These are phyloP conservation scores for Eutrema yunnanense DNA, from an alignment of 345 rosid genomes.

Conservation along the genomic window DNA sequence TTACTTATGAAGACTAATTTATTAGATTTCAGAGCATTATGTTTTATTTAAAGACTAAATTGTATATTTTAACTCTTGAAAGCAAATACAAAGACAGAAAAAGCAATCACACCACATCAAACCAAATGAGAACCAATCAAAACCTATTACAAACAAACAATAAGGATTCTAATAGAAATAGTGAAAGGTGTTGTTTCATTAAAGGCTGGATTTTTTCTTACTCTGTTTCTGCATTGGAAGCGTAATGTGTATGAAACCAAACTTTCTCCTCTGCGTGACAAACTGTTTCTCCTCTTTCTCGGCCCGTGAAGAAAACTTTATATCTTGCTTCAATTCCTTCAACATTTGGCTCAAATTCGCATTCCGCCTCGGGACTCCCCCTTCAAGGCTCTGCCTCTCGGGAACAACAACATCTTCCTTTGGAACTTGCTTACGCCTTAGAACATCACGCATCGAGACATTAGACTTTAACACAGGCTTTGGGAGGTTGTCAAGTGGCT, in stretches of 20 bases:
- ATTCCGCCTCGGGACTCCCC: constrained; percentile 43
- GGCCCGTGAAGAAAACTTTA: constrained; percentile 37
- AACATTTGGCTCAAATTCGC: constrained; percentile 89
- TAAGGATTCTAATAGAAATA: not conserved
- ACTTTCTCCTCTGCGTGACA: constrained; percentile 61
- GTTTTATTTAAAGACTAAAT: not conserved
- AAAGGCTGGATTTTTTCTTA: constrained; percentile 53
- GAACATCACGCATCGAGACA: constrained; percentile 91
- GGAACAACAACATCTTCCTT: constrained; percentile 39
- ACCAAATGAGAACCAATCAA: constrained; percentile 6
- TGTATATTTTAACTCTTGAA: not conserved
- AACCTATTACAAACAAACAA: constrained; percentile 5
- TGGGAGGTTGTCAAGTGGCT: constrained; percentile 24
- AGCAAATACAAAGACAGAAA: not conserved
- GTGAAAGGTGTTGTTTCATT: constrained; percentile 3
- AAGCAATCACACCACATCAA: constrained; percentile 15
- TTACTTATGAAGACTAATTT: not conserved
- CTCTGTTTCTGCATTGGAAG: constrained; percentile 66
- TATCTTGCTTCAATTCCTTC: constrained; percentile 66
- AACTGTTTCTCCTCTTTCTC: constrained; percentile 53
- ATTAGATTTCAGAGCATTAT: not conserved
- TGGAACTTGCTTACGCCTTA: constrained; percentile 65
- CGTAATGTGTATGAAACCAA: constrained; percentile 81
- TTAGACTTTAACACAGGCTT: constrained; percentile 58
- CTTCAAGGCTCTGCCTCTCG: constrained; percentile 29